Evolutionary conservation across 2,329 filamentous ascomycete species (phyloP).

Genomic region (Fusarium pseudoanthophilum): DNA sequence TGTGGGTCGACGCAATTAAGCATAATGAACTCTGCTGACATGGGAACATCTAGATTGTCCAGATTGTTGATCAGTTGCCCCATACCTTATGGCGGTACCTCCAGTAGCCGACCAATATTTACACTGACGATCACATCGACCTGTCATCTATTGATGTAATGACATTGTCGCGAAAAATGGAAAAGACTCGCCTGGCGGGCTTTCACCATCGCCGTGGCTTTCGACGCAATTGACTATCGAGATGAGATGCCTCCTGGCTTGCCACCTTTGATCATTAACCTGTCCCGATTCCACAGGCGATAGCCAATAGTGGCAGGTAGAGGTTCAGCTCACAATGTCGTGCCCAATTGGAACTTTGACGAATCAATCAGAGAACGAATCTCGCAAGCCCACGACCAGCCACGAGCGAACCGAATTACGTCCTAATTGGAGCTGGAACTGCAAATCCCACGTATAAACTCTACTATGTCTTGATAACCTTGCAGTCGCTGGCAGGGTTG

Average conservation of each 20-base stretch:
- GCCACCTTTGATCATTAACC: not conserved
- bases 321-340: conserved; percentile 16
- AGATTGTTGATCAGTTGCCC: conserved; percentile 5
- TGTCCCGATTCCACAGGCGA: not conserved
- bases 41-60: conserved; percentile 12
- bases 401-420: conserved; percentile 13
- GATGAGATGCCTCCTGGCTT: not conserved
- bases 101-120: not conserved
- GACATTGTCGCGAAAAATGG: not conserved
- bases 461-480: not conserved
- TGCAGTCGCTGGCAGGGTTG: conserved; percentile 3
- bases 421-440: conserved; percentile 8
- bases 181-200: not conserved
- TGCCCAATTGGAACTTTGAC: conserved; percentile 23
- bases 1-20: conserved; percentile 31
- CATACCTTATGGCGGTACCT: not conserved
- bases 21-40: conserved; percentile 28
- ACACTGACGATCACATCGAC: not conserved
- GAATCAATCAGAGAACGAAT: conserved; percentile 6
- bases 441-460: conserved; percentile 30
- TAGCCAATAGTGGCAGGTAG: conserved; percentile 25
- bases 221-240: conserved; percentile 35
- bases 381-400: conserved; percentile 8
- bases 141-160: conserved; percentile 19
- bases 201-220: conserved; percentile 41